Evolutionary conservation across 192 early-diverging fungal species (phyloP).

Genomic region (Coemansia sp.): DNA sequence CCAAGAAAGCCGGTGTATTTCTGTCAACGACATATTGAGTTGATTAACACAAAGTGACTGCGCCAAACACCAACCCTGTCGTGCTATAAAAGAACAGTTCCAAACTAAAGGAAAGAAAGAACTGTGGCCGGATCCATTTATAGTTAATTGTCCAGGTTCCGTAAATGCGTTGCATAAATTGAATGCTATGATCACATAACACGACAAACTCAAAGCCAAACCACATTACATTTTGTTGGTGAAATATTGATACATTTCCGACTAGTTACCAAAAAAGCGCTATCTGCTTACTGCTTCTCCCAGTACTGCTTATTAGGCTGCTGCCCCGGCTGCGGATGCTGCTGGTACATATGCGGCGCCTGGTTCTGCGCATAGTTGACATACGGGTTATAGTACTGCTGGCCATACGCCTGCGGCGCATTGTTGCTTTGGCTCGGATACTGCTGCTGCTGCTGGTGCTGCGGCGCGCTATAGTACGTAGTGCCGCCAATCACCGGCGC

Average conservation of each 20-base stretch:
- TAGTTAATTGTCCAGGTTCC: too few species aligned
- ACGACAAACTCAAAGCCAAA: not conserved
- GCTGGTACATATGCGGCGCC: conserved; percentile 50
- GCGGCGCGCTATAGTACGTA: conserved; percentile 54
- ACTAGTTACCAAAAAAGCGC: not conserved
- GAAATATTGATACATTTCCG: too few species aligned
- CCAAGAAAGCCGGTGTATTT: not conserved
- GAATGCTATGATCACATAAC: too few species aligned
- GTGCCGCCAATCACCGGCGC: conserved; percentile 51
- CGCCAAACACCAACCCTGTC: too few species aligned
- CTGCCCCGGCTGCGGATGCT: conserved; percentile 23
- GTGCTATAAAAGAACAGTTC: too few species aligned
- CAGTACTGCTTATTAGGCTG: conserved; percentile 42
- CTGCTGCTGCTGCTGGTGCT: conserved; percentile 32
- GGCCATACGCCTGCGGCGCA: conserved; percentile 31
- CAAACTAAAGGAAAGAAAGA: not conserved
- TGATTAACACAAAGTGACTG: too few species aligned
- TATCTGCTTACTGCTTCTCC: conserved; percentile 39
- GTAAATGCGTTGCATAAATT: too few species aligned
- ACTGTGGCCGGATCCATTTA: too few species aligned
- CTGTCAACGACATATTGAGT: too few species aligned
- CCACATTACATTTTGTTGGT: not conserved
- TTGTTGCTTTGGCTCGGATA: conserved; percentile 47
- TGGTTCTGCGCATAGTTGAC: conserved; percentile 45
- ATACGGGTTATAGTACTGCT: conserved; percentile 51